Evolutionary conservation across 139 green algal species (phyloP).

Genomic region (Edaphochlamys debaryana): DNA sequence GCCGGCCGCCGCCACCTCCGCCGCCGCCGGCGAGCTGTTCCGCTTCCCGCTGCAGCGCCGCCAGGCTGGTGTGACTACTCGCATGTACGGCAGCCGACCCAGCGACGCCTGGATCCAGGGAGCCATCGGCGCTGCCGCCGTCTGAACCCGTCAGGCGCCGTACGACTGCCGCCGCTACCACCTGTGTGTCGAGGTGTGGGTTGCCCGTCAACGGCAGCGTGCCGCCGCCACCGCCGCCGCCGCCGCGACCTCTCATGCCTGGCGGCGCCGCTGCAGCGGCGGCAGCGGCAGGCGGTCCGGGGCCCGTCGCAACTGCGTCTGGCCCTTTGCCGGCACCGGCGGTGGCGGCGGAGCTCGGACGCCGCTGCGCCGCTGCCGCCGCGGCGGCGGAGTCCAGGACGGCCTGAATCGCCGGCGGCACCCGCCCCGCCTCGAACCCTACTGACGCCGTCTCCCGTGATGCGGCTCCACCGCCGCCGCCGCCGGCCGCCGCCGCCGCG

Average conservation of each 20-base stretch:
- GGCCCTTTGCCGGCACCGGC: not conserved
- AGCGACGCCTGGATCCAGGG: not conserved
- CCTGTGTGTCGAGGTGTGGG: not conserved
- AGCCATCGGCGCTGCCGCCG: not conserved
- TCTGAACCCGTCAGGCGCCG: not conserved
- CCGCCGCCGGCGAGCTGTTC: not conserved
- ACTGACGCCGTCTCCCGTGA: not conserved
- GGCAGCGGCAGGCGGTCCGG: not conserved
- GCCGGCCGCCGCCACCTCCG: too few species aligned
- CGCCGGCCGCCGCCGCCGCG: not conserved
- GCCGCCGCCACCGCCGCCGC: too few species aligned
- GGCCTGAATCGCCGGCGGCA: slow-evolving; percentile 11
- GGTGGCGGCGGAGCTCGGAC: not conserved
- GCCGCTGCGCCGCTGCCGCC: not conserved
- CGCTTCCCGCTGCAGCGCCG: not conserved
- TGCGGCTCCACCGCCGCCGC: too few species aligned
- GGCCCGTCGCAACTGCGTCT: not conserved
- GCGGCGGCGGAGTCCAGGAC: not conserved
- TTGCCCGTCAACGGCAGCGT: not conserved
- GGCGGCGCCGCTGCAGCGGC: not conserved
- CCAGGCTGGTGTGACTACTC: slow-evolving; percentile 11
- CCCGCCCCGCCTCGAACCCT: not conserved
- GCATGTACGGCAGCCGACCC: not conserved
- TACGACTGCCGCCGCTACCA: slow-evolving; percentile 1
- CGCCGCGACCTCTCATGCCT: too few species aligned